A percentile compares a stretch with the other conserved stretches of the same genome.
These are phyloP conservation scores for Phalaenopsis aphrodite DNA, from an alignment of 106 monocot genomes.

Conservation along the genomic window DNA sequence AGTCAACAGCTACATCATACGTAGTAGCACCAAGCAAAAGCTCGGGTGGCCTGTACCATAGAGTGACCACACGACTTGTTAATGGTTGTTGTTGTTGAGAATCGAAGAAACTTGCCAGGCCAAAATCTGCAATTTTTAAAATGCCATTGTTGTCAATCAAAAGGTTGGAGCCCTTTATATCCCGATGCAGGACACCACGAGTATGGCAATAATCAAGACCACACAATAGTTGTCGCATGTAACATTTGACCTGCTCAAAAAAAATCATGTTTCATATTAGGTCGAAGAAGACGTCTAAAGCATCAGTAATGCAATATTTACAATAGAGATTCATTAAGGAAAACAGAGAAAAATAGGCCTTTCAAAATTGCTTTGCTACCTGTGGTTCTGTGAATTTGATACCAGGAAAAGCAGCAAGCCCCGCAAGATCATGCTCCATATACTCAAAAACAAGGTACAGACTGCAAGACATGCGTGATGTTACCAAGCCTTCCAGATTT, in stretches of 20 bases:
- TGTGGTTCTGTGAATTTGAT: slow-evolving; percentile 62
- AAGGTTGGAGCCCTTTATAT: slow-evolving; percentile 75
- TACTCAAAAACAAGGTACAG: slow-evolving; percentile 81
- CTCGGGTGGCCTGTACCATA: slow-evolving; percentile 74
- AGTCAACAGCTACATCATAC: slow-evolving; percentile 64
- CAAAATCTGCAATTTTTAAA: slow-evolving; percentile 69
- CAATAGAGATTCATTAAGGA: neutral
- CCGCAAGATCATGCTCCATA: slow-evolving; percentile 78
- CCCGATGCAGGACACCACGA: slow-evolving; percentile 57
- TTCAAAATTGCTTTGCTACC: slow-evolving; percentile 23
- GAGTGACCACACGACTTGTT: slow-evolving; percentile 74
- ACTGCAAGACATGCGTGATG: slow-evolving; percentile 72
- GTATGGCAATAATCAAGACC: slow-evolving; percentile 68
- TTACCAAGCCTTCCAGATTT: slow-evolving; percentile 65
- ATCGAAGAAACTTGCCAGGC: slow-evolving; percentile 60
- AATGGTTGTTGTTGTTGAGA: slow-evolving; percentile 36
- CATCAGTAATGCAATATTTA: neutral
- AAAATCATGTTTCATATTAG: neutral
- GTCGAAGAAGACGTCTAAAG: neutral
- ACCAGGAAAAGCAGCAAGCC: slow-evolving; percentile 54
- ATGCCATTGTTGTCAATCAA: slow-evolving; percentile 55
- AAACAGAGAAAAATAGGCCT: neutral
- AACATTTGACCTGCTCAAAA: slow-evolving; percentile 56
- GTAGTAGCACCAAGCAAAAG: slow-evolving; percentile 60
- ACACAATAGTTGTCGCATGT: slow-evolving; percentile 54